Percentiles rank a stretch among this genome's conserved stretches.
These are phyloP conservation scores for Pseudocercospora eumusae DNA, from an alignment of 2,329 filamentous ascomycete genomes.

Conservation along the genomic window DNA sequence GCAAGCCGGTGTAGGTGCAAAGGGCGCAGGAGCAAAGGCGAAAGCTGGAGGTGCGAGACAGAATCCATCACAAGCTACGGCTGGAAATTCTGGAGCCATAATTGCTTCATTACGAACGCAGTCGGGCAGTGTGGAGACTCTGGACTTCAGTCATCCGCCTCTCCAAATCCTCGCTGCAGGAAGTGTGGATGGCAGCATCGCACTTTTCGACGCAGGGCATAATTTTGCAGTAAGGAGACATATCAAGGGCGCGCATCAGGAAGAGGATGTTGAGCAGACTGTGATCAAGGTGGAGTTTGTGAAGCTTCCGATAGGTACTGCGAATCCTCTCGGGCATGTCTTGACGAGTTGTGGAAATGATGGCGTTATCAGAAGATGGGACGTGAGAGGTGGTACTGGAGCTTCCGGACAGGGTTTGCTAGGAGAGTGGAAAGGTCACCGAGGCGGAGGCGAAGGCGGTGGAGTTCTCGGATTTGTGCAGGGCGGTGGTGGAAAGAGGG, in stretches of 20 bases:
- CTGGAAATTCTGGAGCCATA: conserved; percentile 67
- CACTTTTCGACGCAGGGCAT: conserved; percentile 81
- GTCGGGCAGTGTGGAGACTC: conserved; percentile 74
- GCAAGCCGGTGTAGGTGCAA: conserved; percentile 42
- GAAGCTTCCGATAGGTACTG: conserved; percentile 43
- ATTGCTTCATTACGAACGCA: conserved; percentile 82
- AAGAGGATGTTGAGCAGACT: conserved; percentile 57
- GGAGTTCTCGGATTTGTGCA: conserved; percentile 92
- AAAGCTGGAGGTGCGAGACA: conserved; percentile 53
- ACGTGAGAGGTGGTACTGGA: conserved; percentile 68
- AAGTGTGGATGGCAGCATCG: conserved; percentile 69
- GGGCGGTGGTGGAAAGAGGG: conserved; percentile 67
- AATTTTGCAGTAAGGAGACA: conserved; percentile 83
- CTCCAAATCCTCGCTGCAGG: conserved; percentile 63
- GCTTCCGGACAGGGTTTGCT: conserved; percentile 69
- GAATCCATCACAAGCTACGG: conserved; percentile 44
- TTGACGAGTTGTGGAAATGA: conserved; percentile 91
- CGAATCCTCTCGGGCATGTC: conserved; percentile 56
- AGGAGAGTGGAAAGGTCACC: conserved; percentile 88
- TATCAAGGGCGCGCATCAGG: conserved; percentile 79
- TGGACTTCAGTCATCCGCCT: conserved; percentile 63
- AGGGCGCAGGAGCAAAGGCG: conserved; percentile 50
- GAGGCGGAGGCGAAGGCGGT: conserved; percentile 73
- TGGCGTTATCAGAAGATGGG: conserved; percentile 87
- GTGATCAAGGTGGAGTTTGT: conserved; percentile 94